Conservation (phyloP, 2,329 filamentous ascomycete species). For the Incumbomyces lentus region DNA sequence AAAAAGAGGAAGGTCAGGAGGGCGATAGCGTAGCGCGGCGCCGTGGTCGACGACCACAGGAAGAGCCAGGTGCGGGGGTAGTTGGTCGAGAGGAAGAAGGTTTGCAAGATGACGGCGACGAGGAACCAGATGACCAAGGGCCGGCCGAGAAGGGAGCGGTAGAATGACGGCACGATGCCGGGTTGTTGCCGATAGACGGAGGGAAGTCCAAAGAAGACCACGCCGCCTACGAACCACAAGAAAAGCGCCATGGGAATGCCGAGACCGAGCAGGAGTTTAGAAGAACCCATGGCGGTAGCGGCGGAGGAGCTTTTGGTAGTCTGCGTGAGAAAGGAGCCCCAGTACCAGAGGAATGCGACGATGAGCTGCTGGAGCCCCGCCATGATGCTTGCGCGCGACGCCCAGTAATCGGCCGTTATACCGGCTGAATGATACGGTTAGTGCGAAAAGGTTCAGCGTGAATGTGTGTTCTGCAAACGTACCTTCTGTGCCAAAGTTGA, state of each 20-base stretch:
- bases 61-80: slow-evolving; percentile 60
- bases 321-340: slow-evolving; percentile 48
- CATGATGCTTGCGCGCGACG: slow-evolving; percentile 46
- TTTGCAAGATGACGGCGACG: slow-evolving; percentile 52
- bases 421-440: slow-evolving; percentile 50
- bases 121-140: slow-evolving; percentile 61
- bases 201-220: slow-evolving; percentile 52
- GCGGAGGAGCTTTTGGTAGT: slow-evolving; percentile 33
- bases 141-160: slow-evolving; percentile 49
- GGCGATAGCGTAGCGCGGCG: slow-evolving; percentile 47
- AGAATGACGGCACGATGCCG: slow-evolving; percentile 57
- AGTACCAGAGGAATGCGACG: slow-evolving; percentile 55
- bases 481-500: slow-evolving; percentile 57
- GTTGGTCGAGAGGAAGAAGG: slow-evolving; percentile 56
- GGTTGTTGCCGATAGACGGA: slow-evolving; percentile 56
- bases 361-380: slow-evolving; percentile 55
- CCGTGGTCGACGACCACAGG: slow-evolving; percentile 50
- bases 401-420: slow-evolving; percentile 40
- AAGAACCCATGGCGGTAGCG: slow-evolving; percentile 25
- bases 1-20: slow-evolving; percentile 41
- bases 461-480: slow-evolving; percentile 41
- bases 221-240: slow-evolving; percentile 45
- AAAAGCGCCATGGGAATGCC: slow-evolving; percentile 48
- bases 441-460: slow-evolving; percentile 58
- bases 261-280: slow-evolving; percentile 40